These are phyloP conservation scores for Torulaspora globosa DNA, from an alignment of 1,139 yeast genomes.

Conservation along the genomic window DNA sequence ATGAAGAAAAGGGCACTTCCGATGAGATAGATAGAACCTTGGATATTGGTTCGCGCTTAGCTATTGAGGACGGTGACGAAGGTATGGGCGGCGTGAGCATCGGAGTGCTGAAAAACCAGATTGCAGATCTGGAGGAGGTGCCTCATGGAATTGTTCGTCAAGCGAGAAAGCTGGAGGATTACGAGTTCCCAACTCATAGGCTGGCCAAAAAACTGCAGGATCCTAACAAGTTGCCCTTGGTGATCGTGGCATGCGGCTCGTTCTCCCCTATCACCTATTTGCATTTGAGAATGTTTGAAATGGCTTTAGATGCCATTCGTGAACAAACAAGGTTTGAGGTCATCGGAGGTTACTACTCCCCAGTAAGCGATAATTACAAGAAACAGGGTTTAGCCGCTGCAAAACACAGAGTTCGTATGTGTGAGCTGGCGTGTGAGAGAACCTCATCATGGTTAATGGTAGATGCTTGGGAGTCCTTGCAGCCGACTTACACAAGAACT, in stretches of 20 bases:
- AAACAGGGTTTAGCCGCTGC: slow-evolving; percentile 92
- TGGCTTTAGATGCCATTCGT: slow-evolving; percentile 92
- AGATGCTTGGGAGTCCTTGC: slow-evolving; percentile 98
- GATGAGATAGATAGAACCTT: slow-evolving; percentile 8
- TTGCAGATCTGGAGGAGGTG: slow-evolving; percentile 93
- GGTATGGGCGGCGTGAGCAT: slow-evolving; percentile 19
- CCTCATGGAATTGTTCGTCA: slow-evolving; percentile 92
- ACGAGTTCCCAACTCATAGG: slow-evolving; percentile 82
- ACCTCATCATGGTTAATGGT: slow-evolving; percentile 98
- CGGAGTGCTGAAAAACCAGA: slow-evolving; percentile 58
- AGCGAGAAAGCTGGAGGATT: slow-evolving; percentile 62
- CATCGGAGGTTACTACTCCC: slow-evolving; percentile 95
- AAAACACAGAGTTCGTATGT: slow-evolving; percentile 89
- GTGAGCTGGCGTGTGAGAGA: slow-evolving; percentile 95
- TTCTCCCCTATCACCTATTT: slow-evolving; percentile 93
- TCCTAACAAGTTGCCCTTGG: slow-evolving; percentile 79
- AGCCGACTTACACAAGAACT: slow-evolving; percentile 85
- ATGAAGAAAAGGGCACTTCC: slow-evolving; percentile 8
- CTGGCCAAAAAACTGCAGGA: slow-evolving; percentile 68
- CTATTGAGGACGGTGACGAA: slow-evolving; percentile 9
- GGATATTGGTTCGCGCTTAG: neutral
- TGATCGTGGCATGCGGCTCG: slow-evolving; percentile 95
- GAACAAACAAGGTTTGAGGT: slow-evolving; percentile 94
- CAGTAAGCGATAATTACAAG: slow-evolving; percentile 89
- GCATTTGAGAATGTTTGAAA: slow-evolving; percentile 95